Conservation (phyloP, 2,329 filamentous ascomycete species). For the Coccinonectria pachysandricola region DNA sequence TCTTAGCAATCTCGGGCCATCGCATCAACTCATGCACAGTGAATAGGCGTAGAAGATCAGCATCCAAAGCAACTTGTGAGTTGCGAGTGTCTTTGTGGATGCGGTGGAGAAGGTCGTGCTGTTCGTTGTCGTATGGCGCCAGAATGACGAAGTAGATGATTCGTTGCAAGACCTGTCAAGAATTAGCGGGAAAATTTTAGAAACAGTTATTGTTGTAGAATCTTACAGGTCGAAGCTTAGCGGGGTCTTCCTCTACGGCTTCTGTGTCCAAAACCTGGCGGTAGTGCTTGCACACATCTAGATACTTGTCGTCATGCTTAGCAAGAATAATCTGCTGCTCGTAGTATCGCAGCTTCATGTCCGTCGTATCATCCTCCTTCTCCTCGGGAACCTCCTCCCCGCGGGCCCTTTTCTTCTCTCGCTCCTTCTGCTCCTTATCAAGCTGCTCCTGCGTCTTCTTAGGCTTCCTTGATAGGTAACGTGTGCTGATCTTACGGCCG, state of each 20-base stretch:
- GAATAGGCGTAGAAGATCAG: constrained; percentile 84
- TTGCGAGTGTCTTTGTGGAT: constrained; percentile 80
- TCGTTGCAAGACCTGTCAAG: constrained; percentile 66
- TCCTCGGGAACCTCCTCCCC: constrained; percentile 71
- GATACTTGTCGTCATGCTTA: constrained; percentile 95
- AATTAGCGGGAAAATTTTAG: too few species aligned
- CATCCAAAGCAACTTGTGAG: constrained; percentile 65
- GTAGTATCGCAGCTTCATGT: constrained; percentile 91
- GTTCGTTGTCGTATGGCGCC: constrained; percentile 95
- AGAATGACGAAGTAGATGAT: constrained; percentile 98
- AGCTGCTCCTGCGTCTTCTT: constrained; percentile 85
- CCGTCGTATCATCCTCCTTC: constrained; percentile 81
- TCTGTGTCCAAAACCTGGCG: constrained; percentile 93
- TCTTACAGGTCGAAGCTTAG: constrained; percentile 77
- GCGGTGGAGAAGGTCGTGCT: constrained; percentile 92
- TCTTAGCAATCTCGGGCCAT: constrained; percentile 86
- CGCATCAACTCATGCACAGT: constrained; percentile 96
- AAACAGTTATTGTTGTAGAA: too few species aligned
- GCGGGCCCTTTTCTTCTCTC: constrained; percentile 73
- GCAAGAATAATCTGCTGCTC: constrained; percentile 93
- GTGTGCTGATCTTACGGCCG: constrained; percentile 92
- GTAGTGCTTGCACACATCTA: constrained; percentile 97
- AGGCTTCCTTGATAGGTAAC: constrained; percentile 79
- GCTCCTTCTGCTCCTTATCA: constrained; percentile 81
- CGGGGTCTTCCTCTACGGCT: constrained; percentile 80